Evolutionary conservation across 257 asterid genomes (phyloP), one percentile per base, ranked within the genome.

Genomic region (Schizonepeta tenuifolia): DNA sequence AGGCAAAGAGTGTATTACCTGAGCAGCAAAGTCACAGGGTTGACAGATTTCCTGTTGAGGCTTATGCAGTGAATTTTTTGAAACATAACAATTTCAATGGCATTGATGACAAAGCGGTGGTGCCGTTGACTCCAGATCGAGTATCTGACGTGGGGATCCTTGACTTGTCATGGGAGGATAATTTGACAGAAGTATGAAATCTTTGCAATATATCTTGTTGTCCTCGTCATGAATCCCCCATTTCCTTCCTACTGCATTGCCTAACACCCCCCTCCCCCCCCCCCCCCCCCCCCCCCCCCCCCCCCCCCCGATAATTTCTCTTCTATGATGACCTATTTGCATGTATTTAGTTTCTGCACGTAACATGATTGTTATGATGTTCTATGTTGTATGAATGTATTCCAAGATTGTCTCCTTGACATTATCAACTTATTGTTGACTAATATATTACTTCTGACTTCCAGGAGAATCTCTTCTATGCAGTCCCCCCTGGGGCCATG

Each of bases 381-480:
- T 28, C 7, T 67, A n/a, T 70, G 70, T 49, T 60, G 69, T 54
- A 44, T 43, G 69, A 33, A 18, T 71, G 76, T 49, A 61, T 69
- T 65, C 66, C 36, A 60, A 17, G 35, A 44, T 74, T 75, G 51
- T 44, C 21, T 55, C 12, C 12, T 26, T 78, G 71, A 36, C 68
- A 57, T 28, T 59, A n/a, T 73, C 43, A 35, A 61, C 33, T 58
- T 46, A 18, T 69, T 70, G 64, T 46, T 72, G 35, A 57, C 78
- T 75, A 53, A 55, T 36, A 67, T 67, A 43, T 75, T 63, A 55
- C 60, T 28, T 70, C 43, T 21, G 55, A 66, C 73, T 51, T 75
- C 74, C 86, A 95, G 99, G 98, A 89, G 75, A 83, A 79, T 74
- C 86, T 92, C 65, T 92, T 90, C 86, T 92, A 95, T 73, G 46